These are phyloP conservation scores for Phaffia rhodozyma DNA, from an alignment of 1,284 basidiomycete species.

Conservation along the genomic window DNA sequence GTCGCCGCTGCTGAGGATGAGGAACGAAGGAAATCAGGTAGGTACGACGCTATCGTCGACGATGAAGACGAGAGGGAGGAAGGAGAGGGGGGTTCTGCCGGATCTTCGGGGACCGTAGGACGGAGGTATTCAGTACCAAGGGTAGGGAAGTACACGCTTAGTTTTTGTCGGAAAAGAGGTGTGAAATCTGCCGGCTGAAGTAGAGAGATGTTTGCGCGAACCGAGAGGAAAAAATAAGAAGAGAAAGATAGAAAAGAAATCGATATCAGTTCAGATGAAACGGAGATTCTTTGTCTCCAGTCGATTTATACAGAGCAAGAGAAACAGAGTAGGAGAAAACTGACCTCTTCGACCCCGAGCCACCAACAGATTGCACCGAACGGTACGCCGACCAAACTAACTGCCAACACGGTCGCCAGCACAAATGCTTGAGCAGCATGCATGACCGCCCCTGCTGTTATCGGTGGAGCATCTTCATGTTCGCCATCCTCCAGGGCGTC, in stretches of 20 bases:
- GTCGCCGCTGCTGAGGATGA: not conserved
- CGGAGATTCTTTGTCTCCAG: no score
- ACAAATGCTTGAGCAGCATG: not conserved
- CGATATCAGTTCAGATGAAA: no score
- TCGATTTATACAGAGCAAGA: no score
- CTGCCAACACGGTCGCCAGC: not conserved
- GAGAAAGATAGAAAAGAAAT: no score
- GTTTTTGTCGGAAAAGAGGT: no score
- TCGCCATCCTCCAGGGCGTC: not conserved
- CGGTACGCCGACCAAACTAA: not conserved
- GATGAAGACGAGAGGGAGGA: not conserved
- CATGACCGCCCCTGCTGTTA: not conserved
- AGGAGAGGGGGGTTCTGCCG: not conserved
- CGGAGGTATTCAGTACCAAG: no score
- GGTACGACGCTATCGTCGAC: not conserved
- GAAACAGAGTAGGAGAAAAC: not conserved
- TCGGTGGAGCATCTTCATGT: not conserved
- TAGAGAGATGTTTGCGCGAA: no score
- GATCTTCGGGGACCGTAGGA: no score
- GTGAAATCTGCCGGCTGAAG: no score
- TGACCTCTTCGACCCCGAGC: constrained; percentile 3
- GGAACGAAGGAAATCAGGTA: not conserved
- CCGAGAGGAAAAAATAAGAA: no score
- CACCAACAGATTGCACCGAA: not conserved
- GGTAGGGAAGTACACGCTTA: no score